phyloP scores from a whole-genome alignment of 1,139 yeast genomes.

The Meyerozyma athensensis region DNA sequence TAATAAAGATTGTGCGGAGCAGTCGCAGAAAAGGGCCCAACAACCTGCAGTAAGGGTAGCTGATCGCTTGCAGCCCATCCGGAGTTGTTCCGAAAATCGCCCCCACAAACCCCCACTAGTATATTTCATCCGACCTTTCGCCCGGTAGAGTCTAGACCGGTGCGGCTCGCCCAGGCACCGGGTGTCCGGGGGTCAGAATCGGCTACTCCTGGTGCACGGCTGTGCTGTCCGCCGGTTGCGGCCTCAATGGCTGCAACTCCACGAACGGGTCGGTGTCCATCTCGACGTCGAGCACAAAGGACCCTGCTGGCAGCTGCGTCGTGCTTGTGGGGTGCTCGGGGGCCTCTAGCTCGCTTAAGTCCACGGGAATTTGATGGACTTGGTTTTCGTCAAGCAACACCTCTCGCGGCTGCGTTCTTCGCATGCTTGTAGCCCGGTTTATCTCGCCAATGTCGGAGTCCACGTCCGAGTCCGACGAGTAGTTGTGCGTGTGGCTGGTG shows the following conservation, averaged over 20 bases:
- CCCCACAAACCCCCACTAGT: no score
- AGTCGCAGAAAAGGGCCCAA: neutral
- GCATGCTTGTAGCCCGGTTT: slow-evolving; percentile 39
- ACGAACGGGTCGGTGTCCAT: slow-evolving; percentile 17
- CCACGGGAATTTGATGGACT: neutral
- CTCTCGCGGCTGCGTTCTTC: slow-evolving; percentile 13
- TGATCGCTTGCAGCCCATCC: no score
- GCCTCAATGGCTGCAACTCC: neutral
- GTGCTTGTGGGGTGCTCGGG: slow-evolving; percentile 4
- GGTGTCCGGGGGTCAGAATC: neutral
- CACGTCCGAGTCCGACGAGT: slow-evolving; percentile 33
- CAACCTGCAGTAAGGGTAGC: neutral
- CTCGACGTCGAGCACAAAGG: slow-evolving; percentile 35
- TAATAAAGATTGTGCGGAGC: neutral
- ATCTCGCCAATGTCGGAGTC: slow-evolving; percentile 47
- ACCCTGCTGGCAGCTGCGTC: slow-evolving; percentile 17
- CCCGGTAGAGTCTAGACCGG: slow-evolving; percentile 3
- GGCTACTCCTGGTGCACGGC: no score
- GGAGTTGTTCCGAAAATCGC: no score
- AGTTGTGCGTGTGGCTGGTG: neutral
- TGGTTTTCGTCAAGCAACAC: slow-evolving; percentile 4
- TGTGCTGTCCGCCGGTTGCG: no score
- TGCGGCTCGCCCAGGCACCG: neutral
- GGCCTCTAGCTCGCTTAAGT: slow-evolving; percentile 1
- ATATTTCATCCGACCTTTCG: no score